Percentiles rank a stretch among this genome's conserved stretches.
Evolutionary conservation across 2,329 filamentous ascomycete genomes (phyloP).

Genomic region (Fusarium annulatum): DNA sequence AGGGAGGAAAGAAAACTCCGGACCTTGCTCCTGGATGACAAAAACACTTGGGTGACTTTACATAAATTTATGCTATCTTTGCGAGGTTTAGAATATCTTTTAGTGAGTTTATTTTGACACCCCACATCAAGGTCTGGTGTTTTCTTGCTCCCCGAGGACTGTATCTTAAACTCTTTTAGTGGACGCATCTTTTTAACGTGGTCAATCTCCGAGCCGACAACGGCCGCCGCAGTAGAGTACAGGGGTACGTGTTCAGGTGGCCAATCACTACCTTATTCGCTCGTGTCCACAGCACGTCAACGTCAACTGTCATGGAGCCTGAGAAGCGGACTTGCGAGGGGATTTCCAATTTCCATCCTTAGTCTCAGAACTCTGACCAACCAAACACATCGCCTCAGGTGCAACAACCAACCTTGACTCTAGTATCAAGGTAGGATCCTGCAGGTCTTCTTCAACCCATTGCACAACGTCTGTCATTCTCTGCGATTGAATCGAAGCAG

Average conservation of each 20-base stretch:
- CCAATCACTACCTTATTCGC: constrained; percentile 33
- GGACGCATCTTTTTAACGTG: constrained; percentile 21
- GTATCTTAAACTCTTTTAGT: constrained; percentile 14
- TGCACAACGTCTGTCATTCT: not conserved
- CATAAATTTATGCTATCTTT: too few relatives aligned
- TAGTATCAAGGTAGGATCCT: constrained; percentile 16
- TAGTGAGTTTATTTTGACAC: too few relatives aligned
- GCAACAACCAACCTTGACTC: constrained; percentile 31
- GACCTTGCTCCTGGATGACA: too few relatives aligned
- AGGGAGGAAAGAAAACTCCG: too few relatives aligned
- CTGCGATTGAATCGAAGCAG: constrained; percentile 16
- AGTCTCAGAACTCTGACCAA: constrained; percentile 16
- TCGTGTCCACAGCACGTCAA: constrained; percentile 34
- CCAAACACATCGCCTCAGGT: constrained; percentile 22
- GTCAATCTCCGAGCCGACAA: constrained; percentile 28
- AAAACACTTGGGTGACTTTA: too few relatives aligned
- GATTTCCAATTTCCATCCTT: constrained; percentile 25
- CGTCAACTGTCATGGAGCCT: constrained; percentile 20
- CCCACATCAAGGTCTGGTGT: too few relatives aligned
- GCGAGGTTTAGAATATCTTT: too few relatives aligned
- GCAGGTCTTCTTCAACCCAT: constrained; percentile 3
- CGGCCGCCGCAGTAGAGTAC: constrained; percentile 4
- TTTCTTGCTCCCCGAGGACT: too few relatives aligned
- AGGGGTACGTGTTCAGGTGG: constrained; percentile 15
- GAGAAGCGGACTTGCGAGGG: constrained; percentile 23